Evolutionary conservation across 1,284 basidiomycete genomes (phyloP).

Genomic region (Coniferiporia sulphurascens): DNA sequence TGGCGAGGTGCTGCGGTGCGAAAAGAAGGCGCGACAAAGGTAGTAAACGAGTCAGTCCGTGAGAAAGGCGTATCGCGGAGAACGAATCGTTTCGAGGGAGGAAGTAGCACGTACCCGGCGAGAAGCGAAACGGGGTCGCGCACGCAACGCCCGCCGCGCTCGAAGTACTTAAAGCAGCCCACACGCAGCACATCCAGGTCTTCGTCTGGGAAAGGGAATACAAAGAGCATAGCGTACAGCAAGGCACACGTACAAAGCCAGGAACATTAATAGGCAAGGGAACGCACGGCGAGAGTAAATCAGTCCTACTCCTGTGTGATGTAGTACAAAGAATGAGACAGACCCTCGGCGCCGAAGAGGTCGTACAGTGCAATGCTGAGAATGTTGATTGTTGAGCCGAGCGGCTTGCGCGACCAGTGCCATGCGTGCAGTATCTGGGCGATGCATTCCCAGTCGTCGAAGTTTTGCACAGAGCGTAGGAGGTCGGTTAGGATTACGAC

Average conservation of each 20-base stretch:
- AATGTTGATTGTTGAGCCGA: constrained; percentile 84
- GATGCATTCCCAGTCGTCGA: constrained; percentile 62
- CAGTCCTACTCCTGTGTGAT: constrained; percentile 11
- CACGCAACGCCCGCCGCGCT: constrained; percentile 86
- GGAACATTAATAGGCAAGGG: not conserved
- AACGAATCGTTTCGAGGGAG: not conserved
- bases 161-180: constrained; percentile 98
- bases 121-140: constrained; percentile 85
- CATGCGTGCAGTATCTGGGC: constrained; percentile 58
- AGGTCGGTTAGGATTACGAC: constrained; percentile 70
- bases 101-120: constrained; percentile 54
- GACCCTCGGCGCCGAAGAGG: constrained; percentile 86
- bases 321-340: constrained; percentile 27
- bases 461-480: constrained; percentile 45
- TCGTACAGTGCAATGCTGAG: constrained; percentile 89
- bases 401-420: constrained; percentile 82
- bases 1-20: constrained; percentile 53
- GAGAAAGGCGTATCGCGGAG: not conserved
- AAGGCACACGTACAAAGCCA: constrained; percentile 14
- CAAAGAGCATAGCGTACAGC: constrained; percentile 9
- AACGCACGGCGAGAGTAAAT: not conserved
- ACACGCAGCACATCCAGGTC: constrained; percentile 79
- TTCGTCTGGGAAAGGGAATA: constrained; percentile 45
- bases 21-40: not conserved
- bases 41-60: not conserved